A percentile compares a stretch with the other conserved stretches of the same genome.
Evolutionary conservation across 2,329 filamentous ascomycete species (phyloP).

Genomic region (Cladophialophora carrionii): DNA sequence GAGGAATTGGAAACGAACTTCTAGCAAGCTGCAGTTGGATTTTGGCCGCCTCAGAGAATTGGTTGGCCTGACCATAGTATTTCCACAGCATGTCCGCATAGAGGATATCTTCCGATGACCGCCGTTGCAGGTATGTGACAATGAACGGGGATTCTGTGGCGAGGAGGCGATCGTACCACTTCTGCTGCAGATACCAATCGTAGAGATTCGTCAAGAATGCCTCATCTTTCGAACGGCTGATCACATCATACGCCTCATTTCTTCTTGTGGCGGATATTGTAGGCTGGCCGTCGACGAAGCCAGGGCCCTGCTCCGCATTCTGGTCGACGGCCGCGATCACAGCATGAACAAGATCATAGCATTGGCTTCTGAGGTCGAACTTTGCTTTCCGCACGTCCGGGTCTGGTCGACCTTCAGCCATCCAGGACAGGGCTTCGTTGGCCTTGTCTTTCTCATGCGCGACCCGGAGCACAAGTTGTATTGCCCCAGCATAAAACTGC

Average conservation of each 20-base stretch:
- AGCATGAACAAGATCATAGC: conserved; percentile 86
- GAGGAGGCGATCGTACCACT: conserved; percentile 82
- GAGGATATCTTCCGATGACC: conserved; percentile 70
- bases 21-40: conserved; percentile 84
- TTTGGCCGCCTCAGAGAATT: conserved; percentile 82
- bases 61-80: conserved; percentile 82
- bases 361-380: conserved; percentile 73
- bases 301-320: conserved; percentile 68
- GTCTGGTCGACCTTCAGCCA: conserved; percentile 77
- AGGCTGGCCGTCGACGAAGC: conserved; percentile 74
- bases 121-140: conserved; percentile 78
- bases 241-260: conserved; percentile 85
- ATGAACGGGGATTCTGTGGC: conserved; percentile 84
- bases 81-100: conserved; percentile 91
- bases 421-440: conserved; percentile 81
- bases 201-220: conserved; percentile 97
- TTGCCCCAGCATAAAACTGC: conserved; percentile 91
- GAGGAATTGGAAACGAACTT: conserved; percentile 75
- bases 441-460: conserved; percentile 84
- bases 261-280: conserved; percentile 77
- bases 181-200: conserved; percentile 90
- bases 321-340: conserved; percentile 77
- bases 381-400: conserved; percentile 69
- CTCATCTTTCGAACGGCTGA: conserved; percentile 85
- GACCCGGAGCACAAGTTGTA: conserved; percentile 81